A percentile compares a stretch with the other conserved stretches of the same genome.
Evolutionary conservation across 306 rosid genomes (phyloP).

Genomic region (Nissolia schottii): DNA sequence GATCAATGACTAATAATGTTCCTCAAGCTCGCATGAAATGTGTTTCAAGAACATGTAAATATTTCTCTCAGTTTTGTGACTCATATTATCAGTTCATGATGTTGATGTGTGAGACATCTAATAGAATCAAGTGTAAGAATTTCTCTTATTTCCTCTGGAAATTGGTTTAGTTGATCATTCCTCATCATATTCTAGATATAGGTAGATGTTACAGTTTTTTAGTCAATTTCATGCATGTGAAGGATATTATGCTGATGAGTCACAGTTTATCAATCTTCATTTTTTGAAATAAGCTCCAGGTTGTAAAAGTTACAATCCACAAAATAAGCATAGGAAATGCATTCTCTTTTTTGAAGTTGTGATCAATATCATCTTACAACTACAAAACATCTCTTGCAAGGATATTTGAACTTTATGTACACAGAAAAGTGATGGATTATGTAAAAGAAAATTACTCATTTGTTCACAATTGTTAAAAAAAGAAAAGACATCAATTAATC

Average conservation of each 20-base stretch:
- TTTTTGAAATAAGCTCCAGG: not conserved
- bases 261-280: not conserved
- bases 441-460: not conserved
- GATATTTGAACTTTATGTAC: not conserved
- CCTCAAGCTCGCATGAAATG: too few species aligned
- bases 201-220: not conserved
- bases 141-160: not conserved
- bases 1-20: too few species aligned
- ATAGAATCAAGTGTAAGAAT: too few species aligned
- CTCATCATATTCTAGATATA: not conserved
- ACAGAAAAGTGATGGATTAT: not conserved
- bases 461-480: not conserved
- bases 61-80: too few species aligned
- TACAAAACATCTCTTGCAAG: not conserved
- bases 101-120: too few species aligned
- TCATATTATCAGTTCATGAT: too few species aligned
- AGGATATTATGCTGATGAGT: not conserved
- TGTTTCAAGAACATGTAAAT: too few species aligned
- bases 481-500: not conserved
- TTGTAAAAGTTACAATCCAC: not conserved
- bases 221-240: not conserved
- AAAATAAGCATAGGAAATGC: not conserved
- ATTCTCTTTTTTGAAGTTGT: not conserved
- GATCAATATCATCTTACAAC: not conserved
- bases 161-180: not conserved